Conservation (phyloP, 176 grass and related monocot species). For the Carex pumila region DNA sequence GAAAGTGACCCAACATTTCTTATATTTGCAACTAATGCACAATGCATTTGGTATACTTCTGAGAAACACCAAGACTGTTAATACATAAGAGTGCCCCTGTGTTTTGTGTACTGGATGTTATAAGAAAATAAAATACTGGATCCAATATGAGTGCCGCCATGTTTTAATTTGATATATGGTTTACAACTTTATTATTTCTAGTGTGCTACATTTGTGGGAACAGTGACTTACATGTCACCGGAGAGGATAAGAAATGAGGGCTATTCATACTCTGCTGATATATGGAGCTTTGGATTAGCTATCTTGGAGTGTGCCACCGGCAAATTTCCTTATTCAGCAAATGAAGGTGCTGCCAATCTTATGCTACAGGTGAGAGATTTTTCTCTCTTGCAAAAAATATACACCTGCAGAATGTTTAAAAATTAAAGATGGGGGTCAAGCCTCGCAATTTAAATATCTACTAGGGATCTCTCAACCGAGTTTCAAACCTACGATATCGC, state of each 20-base stretch:
- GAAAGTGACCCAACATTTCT: background rate
- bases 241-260: constrained; percentile 93
- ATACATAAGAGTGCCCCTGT: background rate
- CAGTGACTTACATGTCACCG: constrained; percentile 96
- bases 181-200: constrained; percentile 55
- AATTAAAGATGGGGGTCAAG: too few species aligned
- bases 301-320: constrained; percentile 91
- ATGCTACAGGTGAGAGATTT: constrained; percentile 70
- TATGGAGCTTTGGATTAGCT: constrained; percentile 93
- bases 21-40: background rate
- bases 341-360: constrained; percentile 81
- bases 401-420: background rate
- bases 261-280: constrained; percentile 92
- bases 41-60: background rate
- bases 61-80: background rate
- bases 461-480: too few species aligned
- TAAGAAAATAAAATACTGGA: background rate
- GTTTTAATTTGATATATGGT: constrained; percentile 24
- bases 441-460: too few species aligned
- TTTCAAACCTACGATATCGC: too few species aligned
- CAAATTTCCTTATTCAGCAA: constrained; percentile 90
- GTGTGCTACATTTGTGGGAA: constrained; percentile 99
- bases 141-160: background rate
- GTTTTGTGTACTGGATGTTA: background rate
- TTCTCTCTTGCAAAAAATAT: background rate